phyloP scores from a whole-genome alignment of 768 basidiomycete genomes.

The Goffeauzyma gilvescens region DNA sequence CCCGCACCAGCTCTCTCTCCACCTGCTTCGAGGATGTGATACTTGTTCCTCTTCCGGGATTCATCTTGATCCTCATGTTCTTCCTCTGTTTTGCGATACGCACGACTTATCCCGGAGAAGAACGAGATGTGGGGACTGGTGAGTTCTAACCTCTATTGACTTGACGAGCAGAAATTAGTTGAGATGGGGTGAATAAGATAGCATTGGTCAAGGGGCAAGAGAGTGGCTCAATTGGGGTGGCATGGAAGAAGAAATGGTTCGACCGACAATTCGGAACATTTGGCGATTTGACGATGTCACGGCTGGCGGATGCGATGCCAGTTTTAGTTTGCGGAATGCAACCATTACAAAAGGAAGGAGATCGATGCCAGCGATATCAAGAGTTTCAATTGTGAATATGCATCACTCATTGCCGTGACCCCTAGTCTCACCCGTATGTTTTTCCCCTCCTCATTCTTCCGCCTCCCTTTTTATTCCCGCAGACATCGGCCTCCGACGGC shows the following conservation, averaged over 20 bases:
- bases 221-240: neutral
- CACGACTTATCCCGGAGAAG: slow-evolving; percentile 2
- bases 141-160: too few relatives aligned
- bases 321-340: neutral
- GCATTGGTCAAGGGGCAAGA: neutral
- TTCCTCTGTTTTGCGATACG: slow-evolving; percentile 5
- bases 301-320: too few relatives aligned
- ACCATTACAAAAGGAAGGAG: neutral
- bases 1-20: too few relatives aligned
- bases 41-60: slow-evolving; percentile 6
- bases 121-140: too few relatives aligned
- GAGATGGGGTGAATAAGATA: slow-evolving; percentile 1
- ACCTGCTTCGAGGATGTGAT: slow-evolving; percentile 7
- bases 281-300: neutral
- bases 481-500: too few relatives aligned
- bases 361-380: too few relatives aligned
- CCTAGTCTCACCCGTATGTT: too few relatives aligned
- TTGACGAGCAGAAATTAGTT: neutral
- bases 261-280: neutral
- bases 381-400: too few relatives aligned
- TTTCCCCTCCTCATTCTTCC: too few relatives aligned
- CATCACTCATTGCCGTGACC: too few relatives aligned
- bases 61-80: slow-evolving; percentile 6
- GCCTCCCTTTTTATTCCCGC: too few relatives aligned
- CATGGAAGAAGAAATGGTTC: neutral